Percentiles rank a stretch among this genome's conserved stretches.
phyloP scores from a whole-genome alignment of 2,329 filamentous ascomycete genomes.

The Colletotrichum lentis region DNA sequence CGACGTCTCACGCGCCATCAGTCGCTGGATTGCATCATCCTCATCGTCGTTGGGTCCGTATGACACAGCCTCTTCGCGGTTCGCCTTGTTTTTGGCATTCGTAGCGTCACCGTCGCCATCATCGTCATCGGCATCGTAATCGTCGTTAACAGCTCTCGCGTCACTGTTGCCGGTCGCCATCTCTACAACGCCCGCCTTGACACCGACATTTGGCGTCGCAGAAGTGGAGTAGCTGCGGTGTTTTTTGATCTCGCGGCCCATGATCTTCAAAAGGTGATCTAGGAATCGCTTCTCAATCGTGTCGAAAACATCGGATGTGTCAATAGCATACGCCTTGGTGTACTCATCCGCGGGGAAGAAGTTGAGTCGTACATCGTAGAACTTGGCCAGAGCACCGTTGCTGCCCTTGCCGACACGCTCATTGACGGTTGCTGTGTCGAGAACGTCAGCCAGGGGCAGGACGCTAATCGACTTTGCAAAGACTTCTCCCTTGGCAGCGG shows the following conservation, averaged over 20 bases:
- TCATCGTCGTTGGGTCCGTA: conserved; percentile 95
- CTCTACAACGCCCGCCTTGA: conserved; percentile 62
- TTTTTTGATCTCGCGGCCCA: conserved; percentile 84
- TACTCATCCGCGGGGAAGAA: conserved; percentile 91
- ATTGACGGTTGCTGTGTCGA: conserved; percentile 81
- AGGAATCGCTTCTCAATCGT: conserved; percentile 85
- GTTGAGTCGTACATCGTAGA: conserved; percentile 81
- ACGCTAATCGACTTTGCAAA: conserved; percentile 94
- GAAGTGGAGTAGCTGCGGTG: conserved; percentile 71
- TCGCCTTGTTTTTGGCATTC: conserved; percentile 75
- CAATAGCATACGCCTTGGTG: conserved; percentile 83
- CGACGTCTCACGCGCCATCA: conserved; percentile 66
- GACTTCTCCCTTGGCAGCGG: conserved; percentile 71
- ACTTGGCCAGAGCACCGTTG: conserved; percentile 76
- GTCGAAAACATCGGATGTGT: conserved; percentile 76
- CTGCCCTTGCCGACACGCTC: conserved; percentile 80
- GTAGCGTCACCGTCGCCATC: conserved; percentile 82
- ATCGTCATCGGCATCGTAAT: conserved; percentile 71
- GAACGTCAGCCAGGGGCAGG: conserved; percentile 81
- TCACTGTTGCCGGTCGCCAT: conserved; percentile 55
- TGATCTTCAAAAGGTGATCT: conserved; percentile 72
- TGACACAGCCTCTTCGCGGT: conserved; percentile 82
- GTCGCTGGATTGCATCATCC: conserved; percentile 76
- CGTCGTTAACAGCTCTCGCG: conserved; percentile 55
- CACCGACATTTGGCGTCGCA: conserved; percentile 77